Evolutionary conservation across 2,329 filamentous ascomycete species (phyloP), one percentile per base, ranked within the genome.

Genomic region (Epichloe typhina): DNA sequence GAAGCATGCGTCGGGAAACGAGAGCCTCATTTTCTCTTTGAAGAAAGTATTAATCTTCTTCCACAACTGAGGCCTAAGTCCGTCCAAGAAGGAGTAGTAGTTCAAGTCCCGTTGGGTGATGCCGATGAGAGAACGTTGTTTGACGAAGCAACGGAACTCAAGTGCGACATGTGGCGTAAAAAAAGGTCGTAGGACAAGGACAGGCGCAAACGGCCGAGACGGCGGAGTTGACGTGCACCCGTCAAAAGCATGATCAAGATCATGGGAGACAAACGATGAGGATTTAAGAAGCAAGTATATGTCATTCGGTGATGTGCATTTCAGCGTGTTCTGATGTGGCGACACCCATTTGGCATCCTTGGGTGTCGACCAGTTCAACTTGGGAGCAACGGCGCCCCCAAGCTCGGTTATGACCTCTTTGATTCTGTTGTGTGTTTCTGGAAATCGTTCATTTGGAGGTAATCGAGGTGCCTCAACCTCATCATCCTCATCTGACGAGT

Each of bases 261-360:
- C 93, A 66, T 97, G 90, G 4, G 87, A 95, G 53, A 97, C 76
- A 62, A 98, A 97, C 61, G 90, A 90, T 26, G 89, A 95, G 61
- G 86, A 90, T 70, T 98, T 98, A 13, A 98, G 76, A 1, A 98
- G 77, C 15, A 97, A 76, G 63, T 97, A 98, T 43, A 98, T 80
- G 61, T 98, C 93, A 64, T 93, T 94, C 3, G 93, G 81, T 0
- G 81, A 82, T 4, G 82, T 83, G 68, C 93, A 98, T 66, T 95
- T 88, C 70, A 96, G 85, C 45, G 87, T 94, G 67, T 98, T 98
- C 60, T 83, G 68, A 75, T 91, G 64, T 69, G 68, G 83, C 68
- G 77, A 81, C 66, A 98, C 96, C 85, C 89, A 96, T 21, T 86
- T 88, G 8, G 93, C 93, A 64, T 98, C 93, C 66, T 96, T 95